Conservation (phyloP, 106 monocot genomes). For the Amphibolis antarctica region DNA sequence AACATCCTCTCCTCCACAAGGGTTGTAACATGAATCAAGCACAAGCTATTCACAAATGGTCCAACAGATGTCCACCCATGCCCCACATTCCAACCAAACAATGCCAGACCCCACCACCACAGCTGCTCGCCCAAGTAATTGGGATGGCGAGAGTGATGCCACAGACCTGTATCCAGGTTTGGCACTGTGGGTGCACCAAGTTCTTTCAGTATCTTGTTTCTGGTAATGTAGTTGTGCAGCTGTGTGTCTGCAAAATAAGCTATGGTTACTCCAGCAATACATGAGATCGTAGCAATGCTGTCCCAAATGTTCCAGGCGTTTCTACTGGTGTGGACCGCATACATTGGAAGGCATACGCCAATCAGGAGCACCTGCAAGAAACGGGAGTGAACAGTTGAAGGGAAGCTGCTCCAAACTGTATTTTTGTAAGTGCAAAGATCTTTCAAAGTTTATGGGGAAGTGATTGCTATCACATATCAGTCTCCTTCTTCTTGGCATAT, state of each 20-base stretch:
- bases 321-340: conserved; percentile 60
- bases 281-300: conserved; percentile 27
- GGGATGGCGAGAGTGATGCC: conserved; percentile 87
- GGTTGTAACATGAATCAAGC: conserved; percentile 67
- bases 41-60: conserved; percentile 64
- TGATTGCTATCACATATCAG: too few species aligned
- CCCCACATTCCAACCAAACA: conserved; percentile 67
- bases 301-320: conserved; percentile 51
- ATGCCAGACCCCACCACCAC: conserved; percentile 88
- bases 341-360: conserved; percentile 85
- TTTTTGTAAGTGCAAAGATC: neutral
- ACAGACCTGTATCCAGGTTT: conserved; percentile 67
- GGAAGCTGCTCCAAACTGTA: neutral
- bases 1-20: conserved; percentile 77
- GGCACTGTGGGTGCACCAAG: conserved; percentile 26
- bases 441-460: too few species aligned
- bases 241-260: conserved; percentile 89
- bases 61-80: conserved; percentile 73
- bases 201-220: conserved; percentile 38
- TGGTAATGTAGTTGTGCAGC: conserved; percentile 50
- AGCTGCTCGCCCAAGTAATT: conserved; percentile 95
- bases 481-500: too few species aligned
- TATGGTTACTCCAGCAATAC: conserved; percentile 48
- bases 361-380: conserved; percentile 59
- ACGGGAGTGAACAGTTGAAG: neutral